Base-by-base conservation (phyloP, 352 stramenopile genomes). In the Globisporangium acanthophoron region DNA sequence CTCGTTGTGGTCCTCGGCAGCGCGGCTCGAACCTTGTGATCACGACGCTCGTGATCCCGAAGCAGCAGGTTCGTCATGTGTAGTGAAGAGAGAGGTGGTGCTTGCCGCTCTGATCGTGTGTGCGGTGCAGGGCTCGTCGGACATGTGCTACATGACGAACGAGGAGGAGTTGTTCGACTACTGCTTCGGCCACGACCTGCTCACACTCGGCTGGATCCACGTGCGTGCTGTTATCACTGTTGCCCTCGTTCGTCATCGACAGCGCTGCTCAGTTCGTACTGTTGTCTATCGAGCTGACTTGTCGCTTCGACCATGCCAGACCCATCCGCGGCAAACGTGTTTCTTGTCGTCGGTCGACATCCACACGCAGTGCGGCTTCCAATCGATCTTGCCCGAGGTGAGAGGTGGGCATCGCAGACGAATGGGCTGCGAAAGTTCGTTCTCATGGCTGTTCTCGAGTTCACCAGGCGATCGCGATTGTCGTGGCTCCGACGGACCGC, bases 201-300 rank as follows among this genome's bases (percentile, higher is more conserved):
- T 96, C n/a, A 94, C 80, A 16, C 77, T 96, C n/a, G 88, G 88
- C 16, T 96, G 88, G 88, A 96, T 97, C 63, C 88, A 96, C 69
- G 83, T 91, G 70, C 59, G 73, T 58, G n/a, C 41, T 46, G 20
- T 48, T 20, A 15, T 50, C 5, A 21, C 8, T 56, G 31, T 16
- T 1, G 56, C 12, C 15, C 67, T 15, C 16, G 37, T 5, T 15
- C 15, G 29, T 16, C 29, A 12, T 58, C n/a, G 0, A n/a, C 24
- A 27, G 24, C 24, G 24, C 24, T 27, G 24, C 18, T 46, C 39
- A 37, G 18, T 58, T 18, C 35, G 7, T 35, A 8, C 5, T 61
- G 16, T 39, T 6, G 58, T 56, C 39, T 64, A 11, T 31, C 12
- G 33, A 12, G 33, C 33, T 39, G 4, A 5, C 37, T 40, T 15